phyloP scores from a whole-genome alignment of 331 rosid genomes.

The Pyracantha coccinea region DNA sequence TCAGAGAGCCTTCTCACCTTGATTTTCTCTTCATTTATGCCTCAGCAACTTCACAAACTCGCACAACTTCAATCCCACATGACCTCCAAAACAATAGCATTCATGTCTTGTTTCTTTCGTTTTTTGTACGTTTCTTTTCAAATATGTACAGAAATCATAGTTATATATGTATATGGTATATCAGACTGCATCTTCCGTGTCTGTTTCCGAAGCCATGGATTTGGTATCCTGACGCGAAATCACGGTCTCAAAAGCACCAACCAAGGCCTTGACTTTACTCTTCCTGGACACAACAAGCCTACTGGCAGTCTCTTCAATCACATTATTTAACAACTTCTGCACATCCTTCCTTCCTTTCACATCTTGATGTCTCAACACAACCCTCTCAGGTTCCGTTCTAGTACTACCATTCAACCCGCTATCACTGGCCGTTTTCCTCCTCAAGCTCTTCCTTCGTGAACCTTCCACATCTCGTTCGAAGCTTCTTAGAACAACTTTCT shows the following conservation, averaged over 20 bases:
- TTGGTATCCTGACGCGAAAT: slow-evolving; percentile 60
- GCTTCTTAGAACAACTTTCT: slow-evolving; percentile 22
- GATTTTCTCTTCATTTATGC: neutral
- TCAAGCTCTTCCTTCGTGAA: slow-evolving; percentile 25
- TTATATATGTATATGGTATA: slow-evolving; percentile 14
- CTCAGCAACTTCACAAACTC: neutral
- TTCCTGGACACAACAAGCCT: slow-evolving; percentile 65
- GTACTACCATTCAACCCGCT: slow-evolving; percentile 18
- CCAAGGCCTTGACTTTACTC: slow-evolving; percentile 92
- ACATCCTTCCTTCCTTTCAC: slow-evolving; percentile 41
- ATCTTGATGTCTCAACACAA: slow-evolving; percentile 59
- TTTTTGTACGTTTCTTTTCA: neutral
- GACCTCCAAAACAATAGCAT: slow-evolving; percentile 10
- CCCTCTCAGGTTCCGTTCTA: slow-evolving; percentile 36
- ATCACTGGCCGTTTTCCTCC: slow-evolving; percentile 28
- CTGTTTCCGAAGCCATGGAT: slow-evolving; percentile 11
- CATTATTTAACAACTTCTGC: slow-evolving; percentile 66
- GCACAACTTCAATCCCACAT: neutral
- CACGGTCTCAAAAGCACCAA: slow-evolving; percentile 31
- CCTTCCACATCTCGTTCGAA: slow-evolving; percentile 22
- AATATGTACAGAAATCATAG: slow-evolving; percentile 20
- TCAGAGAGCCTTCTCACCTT: neutral
- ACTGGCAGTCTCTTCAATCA: slow-evolving; percentile 92
- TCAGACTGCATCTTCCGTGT: slow-evolving; percentile 18
- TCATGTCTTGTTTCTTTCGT: neutral